Evolutionary conservation across 345 rosid species (phyloP).

Genomic region (Turritis glabra): DNA sequence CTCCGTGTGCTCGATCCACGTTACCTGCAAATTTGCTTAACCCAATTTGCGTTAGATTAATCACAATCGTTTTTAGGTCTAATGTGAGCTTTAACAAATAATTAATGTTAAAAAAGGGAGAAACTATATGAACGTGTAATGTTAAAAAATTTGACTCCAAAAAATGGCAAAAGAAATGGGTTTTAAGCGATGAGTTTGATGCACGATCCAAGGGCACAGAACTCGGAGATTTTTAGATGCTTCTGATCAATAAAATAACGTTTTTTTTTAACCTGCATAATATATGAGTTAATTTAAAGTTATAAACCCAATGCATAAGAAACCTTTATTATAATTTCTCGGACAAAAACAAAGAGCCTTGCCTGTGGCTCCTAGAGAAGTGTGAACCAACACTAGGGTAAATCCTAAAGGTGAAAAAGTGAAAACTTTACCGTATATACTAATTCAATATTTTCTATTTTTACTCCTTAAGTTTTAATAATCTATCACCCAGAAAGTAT

Average conservation of each 20-base stretch:
- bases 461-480: not conserved
- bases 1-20: slow-evolving; percentile 97
- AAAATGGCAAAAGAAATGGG: not conserved
- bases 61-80: not conserved
- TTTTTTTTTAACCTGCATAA: not conserved
- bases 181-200: slow-evolving; percentile 25
- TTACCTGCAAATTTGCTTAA: slow-evolving; percentile 54
- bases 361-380: slow-evolving; percentile 18
- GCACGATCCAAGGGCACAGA: slow-evolving; percentile 47
- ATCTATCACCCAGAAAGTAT: not conserved
- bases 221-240: slow-evolving; percentile 50
- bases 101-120: not conserved
- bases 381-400: slow-evolving; percentile 11
- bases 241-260: slow-evolving; percentile 54
- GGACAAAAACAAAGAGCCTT: slow-evolving; percentile 13
- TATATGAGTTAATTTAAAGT: not conserved
- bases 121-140: not conserved
- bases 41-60: not conserved
- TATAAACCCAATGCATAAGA: slow-evolving; percentile 26
- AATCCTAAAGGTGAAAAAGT: not conserved
- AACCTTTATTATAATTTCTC: not conserved
- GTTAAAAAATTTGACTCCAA: not conserved
- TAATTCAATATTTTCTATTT: not conserved
- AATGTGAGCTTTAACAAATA: not conserved
- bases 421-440: not conserved